Evolutionary conservation across 805 yeast species (phyloP).

Genomic region (Nakazawaea anatomiae): DNA sequence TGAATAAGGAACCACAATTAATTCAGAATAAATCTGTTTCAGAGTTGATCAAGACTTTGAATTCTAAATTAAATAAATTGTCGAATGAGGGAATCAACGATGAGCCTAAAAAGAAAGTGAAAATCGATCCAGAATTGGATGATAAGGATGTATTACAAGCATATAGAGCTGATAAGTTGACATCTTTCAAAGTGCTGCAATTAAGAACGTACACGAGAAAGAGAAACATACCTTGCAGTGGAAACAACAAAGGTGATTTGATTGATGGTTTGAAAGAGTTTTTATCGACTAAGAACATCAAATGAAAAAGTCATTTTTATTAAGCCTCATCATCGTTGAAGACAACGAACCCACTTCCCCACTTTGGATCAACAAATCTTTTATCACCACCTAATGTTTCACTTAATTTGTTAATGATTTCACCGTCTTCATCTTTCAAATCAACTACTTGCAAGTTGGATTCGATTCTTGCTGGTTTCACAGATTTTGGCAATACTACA

Average conservation of each 20-base stretch:
- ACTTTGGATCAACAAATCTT: constrained; percentile 5
- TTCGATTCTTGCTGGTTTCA: constrained; percentile 24
- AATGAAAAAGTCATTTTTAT: background rate
- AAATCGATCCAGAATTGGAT: constrained; percentile 16
- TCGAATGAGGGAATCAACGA: constrained; percentile 14
- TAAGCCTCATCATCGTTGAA: background rate
- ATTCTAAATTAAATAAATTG: constrained; percentile 17
- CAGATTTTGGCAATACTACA: constrained; percentile 32
- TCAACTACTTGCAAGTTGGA: constrained; percentile 22
- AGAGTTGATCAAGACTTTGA: constrained; percentile 14
- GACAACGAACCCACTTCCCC: background rate
- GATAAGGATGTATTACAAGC: constrained; percentile 36
- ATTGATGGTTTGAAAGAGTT: constrained; percentile 33
- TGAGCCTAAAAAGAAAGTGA: constrained; percentile 10
- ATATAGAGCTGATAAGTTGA: constrained; percentile 32
- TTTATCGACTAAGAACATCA: constrained; percentile 16
- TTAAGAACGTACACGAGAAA: constrained; percentile 31
- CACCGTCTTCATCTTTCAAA: constrained; percentile 3
- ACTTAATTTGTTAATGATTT: background rate
- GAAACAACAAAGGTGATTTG: constrained; percentile 38
- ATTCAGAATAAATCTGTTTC: constrained; percentile 4
- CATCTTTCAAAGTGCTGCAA: constrained; percentile 34
- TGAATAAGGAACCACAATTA: constrained; percentile 7
- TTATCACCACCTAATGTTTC: background rate
- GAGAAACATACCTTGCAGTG: constrained; percentile 27